Percentiles rank a stretch among this genome's conserved stretches.
Conservation (phyloP, 805 yeast species). For the Saccharomycopsis sp. region DNA sequence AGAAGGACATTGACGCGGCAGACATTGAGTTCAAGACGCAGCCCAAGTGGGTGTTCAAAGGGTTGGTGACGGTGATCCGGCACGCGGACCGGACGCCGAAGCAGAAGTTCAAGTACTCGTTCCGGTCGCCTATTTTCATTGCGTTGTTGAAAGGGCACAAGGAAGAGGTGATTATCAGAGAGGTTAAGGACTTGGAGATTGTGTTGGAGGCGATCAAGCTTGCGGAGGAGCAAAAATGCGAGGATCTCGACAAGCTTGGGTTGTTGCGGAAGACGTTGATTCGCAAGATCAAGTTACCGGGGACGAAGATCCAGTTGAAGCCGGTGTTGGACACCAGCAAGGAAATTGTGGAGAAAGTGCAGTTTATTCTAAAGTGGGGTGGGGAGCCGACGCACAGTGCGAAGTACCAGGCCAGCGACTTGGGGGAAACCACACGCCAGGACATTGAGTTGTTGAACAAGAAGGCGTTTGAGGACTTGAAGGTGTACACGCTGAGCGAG, state of each 20-base stretch:
- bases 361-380: conserved; percentile 95
- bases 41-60: conserved; percentile 96
- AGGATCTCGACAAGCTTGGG: conserved; percentile 67
- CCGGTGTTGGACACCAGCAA: conserved; percentile 64
- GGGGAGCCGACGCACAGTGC: conserved; percentile 99
- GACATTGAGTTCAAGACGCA: too few species aligned
- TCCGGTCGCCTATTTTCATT: conserved; percentile 77
- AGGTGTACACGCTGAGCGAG: conserved; percentile 85
- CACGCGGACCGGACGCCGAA: conserved; percentile 99
- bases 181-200: conserved; percentile 73
- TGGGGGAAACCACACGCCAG: conserved; percentile 93
- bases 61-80: conserved; percentile 81
- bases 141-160: conserved; percentile 87
- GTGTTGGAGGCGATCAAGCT: conserved; percentile 76
- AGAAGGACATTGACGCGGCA: not conserved
- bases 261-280: conserved; percentile 78
- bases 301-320: conserved; percentile 91
- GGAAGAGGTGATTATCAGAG: conserved; percentile 92
- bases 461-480: conserved; percentile 75
- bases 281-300: conserved; percentile 85
- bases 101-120: conserved; percentile 93
- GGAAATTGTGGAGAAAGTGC: conserved; percentile 89
- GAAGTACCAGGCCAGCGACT: conserved; percentile 83
- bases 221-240: conserved; percentile 72
- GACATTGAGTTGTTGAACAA: conserved; percentile 80